Conservation (phyloP, 768 basidiomycete species). For the Tricholoma saponaceum region DNA sequence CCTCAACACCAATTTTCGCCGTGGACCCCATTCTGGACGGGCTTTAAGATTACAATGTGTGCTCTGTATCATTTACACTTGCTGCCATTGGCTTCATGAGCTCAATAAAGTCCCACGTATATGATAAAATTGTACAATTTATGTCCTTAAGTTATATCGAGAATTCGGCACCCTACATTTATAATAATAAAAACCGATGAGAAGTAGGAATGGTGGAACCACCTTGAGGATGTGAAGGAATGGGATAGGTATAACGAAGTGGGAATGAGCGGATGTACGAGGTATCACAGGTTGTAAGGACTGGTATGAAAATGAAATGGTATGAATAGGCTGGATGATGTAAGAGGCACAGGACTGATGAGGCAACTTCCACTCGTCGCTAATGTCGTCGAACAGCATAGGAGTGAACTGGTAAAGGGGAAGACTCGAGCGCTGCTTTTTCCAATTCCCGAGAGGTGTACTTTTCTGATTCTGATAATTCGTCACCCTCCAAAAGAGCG, state of each 20-base stretch:
- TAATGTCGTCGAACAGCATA: slow-evolving; percentile 4
- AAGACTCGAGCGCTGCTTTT: slow-evolving; percentile 14
- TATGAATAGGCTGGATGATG: neutral
- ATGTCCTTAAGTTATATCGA: neutral
- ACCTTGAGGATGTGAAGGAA: neutral
- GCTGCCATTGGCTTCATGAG: neutral
- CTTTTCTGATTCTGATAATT: slow-evolving; percentile 55
- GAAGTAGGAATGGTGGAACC: neutral
- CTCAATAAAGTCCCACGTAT: neutral
- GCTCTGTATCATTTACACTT: neutral
- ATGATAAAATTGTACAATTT: neutral
- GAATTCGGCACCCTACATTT: neutral
- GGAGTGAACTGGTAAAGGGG: slow-evolving; percentile 4
- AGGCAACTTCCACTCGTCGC: neutral
- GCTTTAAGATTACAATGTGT: neutral
- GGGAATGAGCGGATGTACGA: neutral
- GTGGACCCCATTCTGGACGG: neutral
- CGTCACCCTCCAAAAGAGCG: slow-evolving; percentile 79
- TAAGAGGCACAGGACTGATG: neutral
- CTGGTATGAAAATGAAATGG: neutral
- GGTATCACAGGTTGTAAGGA: neutral
- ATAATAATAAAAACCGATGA: neutral
- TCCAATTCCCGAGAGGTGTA: slow-evolving; percentile 27
- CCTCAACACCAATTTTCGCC: slow-evolving; percentile 28
- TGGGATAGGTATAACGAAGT: neutral